These are phyloP conservation scores for Pueraria montana DNA, from an alignment of 306 rosid genomes.

Conservation along the genomic window DNA sequence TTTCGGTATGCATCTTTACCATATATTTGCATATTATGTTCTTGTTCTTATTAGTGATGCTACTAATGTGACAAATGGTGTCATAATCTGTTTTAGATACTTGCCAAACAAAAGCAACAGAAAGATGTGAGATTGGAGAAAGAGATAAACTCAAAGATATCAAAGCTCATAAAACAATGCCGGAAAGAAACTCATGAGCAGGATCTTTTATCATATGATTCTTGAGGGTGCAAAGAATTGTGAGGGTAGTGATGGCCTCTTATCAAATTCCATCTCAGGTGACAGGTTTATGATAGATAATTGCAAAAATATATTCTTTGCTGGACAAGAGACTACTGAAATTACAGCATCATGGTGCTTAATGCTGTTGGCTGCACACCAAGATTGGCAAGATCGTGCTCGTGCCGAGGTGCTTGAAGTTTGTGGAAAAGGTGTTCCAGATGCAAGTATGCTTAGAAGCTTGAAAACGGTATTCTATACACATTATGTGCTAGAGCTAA, in stretches of 20 bases:
- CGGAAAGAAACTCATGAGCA: slow-evolving; percentile 49
- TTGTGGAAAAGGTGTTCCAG: slow-evolving; percentile 45
- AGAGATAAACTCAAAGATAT: slow-evolving; percentile 59
- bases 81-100: slow-evolving; percentile 48
- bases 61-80: background rate
- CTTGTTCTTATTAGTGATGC: background rate
- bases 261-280: slow-evolving; percentile 11
- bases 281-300: slow-evolving; percentile 62
- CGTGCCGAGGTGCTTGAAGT: slow-evolving; percentile 51
- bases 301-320: slow-evolving; percentile 60
- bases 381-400: slow-evolving; percentile 59
- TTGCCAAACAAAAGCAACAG: slow-evolving; percentile 67
- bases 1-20: slow-evolving; percentile 52
- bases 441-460: slow-evolving; percentile 48
- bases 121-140: slow-evolving; percentile 69
- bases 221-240: slow-evolving; percentile 64
- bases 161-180: slow-evolving; percentile 57
- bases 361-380: slow-evolving; percentile 54
- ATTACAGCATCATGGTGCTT: slow-evolving; percentile 53
- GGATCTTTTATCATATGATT: slow-evolving; percentile 75
- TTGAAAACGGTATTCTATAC: slow-evolving; percentile 52
- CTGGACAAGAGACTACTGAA: slow-evolving; percentile 62
- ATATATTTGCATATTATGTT: background rate
- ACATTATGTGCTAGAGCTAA: background rate
- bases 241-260: slow-evolving; percentile 24